Percentiles rank a stretch among this genome's conserved stretches.
phyloP scores from a whole-genome alignment of 78 protist genomes.

The slime mould (Dictyostelium discoideum) region DNA sequence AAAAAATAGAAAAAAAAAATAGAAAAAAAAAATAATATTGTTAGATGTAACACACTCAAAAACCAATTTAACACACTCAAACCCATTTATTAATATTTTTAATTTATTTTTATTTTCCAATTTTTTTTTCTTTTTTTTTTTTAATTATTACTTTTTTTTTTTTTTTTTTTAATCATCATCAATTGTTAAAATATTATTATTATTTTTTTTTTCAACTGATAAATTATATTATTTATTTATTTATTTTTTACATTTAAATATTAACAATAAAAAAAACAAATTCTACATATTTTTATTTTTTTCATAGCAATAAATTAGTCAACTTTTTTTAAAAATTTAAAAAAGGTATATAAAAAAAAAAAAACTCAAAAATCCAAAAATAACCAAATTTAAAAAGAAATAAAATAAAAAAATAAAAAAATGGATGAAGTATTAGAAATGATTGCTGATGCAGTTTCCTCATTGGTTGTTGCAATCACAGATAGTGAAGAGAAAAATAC shows the following conservation, averaged over 20 bases:
- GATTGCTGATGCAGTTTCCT: constrained; percentile 79
- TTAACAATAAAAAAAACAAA: not conserved
- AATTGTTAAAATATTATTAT: not conserved
- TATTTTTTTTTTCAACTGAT: not conserved
- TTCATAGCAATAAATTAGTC: not conserved
- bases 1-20: not conserved
- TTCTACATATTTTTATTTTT: not conserved
- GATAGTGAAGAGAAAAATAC: constrained; percentile 75
- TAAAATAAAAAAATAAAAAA: not conserved
- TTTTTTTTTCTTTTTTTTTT: not conserved
- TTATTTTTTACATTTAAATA: not conserved
- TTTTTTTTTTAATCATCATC: not conserved
- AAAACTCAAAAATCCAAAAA: not conserved
- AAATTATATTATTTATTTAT: not conserved
- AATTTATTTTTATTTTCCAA: not conserved
- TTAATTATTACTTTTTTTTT: not conserved
- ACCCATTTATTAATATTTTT: not conserved
- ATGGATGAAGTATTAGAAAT: constrained; percentile 83
- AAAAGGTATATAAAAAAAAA: not conserved
- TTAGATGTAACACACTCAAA: not conserved
- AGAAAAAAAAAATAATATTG: not conserved
- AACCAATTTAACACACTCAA: not conserved
- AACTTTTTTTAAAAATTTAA: not conserved
- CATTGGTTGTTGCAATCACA: constrained; percentile 73
- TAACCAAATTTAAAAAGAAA: not conserved